Conservation (phyloP, 2,329 filamentous ascomycete genomes). For the Colletotrichum nymphaeae region DNA sequence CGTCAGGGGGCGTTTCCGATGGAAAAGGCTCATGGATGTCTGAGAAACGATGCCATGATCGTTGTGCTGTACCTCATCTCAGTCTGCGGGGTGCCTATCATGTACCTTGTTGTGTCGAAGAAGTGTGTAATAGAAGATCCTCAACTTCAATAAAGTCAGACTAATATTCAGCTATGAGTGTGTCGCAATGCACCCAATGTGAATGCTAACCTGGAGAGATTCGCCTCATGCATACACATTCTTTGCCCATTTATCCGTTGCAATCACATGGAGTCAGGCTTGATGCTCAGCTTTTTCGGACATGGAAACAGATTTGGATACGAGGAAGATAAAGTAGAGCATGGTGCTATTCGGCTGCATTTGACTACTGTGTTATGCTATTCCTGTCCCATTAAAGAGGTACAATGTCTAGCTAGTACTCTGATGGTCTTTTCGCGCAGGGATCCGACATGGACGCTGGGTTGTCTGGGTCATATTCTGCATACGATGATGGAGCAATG, state of each 20-base stretch:
- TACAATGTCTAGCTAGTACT: not conserved
- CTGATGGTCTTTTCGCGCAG: not conserved
- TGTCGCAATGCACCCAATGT: not conserved
- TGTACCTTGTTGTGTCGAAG: conserved; percentile 3
- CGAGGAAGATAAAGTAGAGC: not conserved
- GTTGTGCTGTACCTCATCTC: not conserved
- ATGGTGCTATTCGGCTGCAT: not conserved
- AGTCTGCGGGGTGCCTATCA: conserved; percentile 1
- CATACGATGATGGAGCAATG: conserved; percentile 37
- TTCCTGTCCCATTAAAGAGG: not conserved
- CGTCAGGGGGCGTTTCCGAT: not conserved
- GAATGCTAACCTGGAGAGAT: not conserved
- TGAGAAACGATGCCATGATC: not conserved
- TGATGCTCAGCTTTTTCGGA: not conserved
- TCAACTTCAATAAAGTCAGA: not conserved
- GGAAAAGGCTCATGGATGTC: conserved; percentile 5
- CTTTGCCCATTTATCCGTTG: not conserved
- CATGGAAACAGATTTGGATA: not conserved
- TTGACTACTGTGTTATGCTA: not conserved
- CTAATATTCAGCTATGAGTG: not conserved
- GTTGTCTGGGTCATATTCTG: conserved; percentile 59
- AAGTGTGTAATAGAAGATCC: conserved; percentile 27
- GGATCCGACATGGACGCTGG: conserved; percentile 40
- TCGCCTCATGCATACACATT: not conserved
- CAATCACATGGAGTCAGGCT: not conserved